Evolutionary conservation across 257 asterid species (phyloP), one percentile per base, ranked within the genome.

Genomic region (Lycium ferocissimum): DNA sequence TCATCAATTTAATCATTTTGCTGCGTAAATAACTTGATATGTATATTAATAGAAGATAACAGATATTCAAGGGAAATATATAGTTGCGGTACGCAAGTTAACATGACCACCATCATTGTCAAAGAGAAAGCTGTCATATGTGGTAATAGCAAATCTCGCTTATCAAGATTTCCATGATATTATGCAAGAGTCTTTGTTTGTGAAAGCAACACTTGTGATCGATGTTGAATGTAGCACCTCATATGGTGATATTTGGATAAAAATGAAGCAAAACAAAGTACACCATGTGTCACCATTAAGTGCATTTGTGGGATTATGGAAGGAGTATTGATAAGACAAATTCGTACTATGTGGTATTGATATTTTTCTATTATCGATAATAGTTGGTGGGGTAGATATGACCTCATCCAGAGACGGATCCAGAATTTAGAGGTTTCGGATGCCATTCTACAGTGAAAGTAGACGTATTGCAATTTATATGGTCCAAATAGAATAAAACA

Each of bases 121-220:
- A 69, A 69, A 37, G 78, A 15, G 51, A 37, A 69, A 69, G 26
- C 12, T 69, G 1, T 40, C 14, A 70, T 38, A 70, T 70, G 33
- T 38, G 26, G 78, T 6, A 26, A 20, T 47, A 69, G 14, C 13
- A 47, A 66, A 66, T 66, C 5, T 66, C 6, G 47, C 47, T 66
- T 37, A 37, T 37, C 4, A 69, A 37, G 22, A 37, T 14, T 69
- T 69, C 13, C 51, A 37, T 37, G 22, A 37, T 76, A 18, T 13
- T 26, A 43, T 76, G 59, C 22, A 76, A 22, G n/a, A 7, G 26
- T 72, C 40, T 45, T 72, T 45, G 12, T 65, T 26, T 13, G 0
- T 76, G 82, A 76, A 14, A 76, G 82, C 49, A 76, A 53, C 82
- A 7, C 47, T 76, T 51, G 49, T 76, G 82, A 51, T 76, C 47